Evolutionary conservation across 2,329 filamentous ascomycete genomes (phyloP).

Genomic region (Trichoderma lentiforme): DNA sequence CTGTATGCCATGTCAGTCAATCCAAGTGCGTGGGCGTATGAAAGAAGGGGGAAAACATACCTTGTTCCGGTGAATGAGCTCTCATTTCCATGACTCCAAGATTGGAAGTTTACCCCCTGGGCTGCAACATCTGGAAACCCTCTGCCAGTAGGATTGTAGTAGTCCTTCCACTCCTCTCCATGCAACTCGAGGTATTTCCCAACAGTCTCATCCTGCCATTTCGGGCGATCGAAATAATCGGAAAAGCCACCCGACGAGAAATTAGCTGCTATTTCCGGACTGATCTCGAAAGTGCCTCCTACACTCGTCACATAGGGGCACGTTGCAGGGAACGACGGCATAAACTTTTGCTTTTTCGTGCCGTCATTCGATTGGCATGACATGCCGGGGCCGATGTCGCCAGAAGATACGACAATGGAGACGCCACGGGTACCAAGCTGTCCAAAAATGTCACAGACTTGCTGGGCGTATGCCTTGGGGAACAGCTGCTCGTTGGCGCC

Average conservation of each 20-base stretch:
- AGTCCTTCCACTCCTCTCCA: constrained; percentile 48
- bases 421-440: constrained; percentile 65
- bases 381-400: constrained; percentile 47
- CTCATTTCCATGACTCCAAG: constrained; percentile 31
- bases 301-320: constrained; percentile 63
- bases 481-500: constrained; percentile 66
- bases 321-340: constrained; percentile 35
- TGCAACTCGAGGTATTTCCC: constrained; percentile 42
- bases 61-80: constrained; percentile 33
- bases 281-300: constrained; percentile 52
- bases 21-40: background rate
- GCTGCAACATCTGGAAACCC: constrained; percentile 61
- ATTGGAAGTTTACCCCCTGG: constrained; percentile 40
- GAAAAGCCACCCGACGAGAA: constrained; percentile 54
- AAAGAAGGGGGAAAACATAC: constrained; percentile 20
- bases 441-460: constrained; percentile 54
- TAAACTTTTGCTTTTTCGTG: constrained; percentile 32
- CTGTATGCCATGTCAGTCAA: constrained; percentile 26
- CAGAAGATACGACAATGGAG: constrained; percentile 62
- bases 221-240: constrained; percentile 42
- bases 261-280: constrained; percentile 50
- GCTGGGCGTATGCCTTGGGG: constrained; percentile 53
- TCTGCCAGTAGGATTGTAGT: constrained; percentile 48
- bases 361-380: constrained; percentile 39
- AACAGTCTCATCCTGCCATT: constrained; percentile 45